Evolutionary conservation across 805 yeast species (phyloP).

Genomic region (Myxozyma geophila): DNA sequence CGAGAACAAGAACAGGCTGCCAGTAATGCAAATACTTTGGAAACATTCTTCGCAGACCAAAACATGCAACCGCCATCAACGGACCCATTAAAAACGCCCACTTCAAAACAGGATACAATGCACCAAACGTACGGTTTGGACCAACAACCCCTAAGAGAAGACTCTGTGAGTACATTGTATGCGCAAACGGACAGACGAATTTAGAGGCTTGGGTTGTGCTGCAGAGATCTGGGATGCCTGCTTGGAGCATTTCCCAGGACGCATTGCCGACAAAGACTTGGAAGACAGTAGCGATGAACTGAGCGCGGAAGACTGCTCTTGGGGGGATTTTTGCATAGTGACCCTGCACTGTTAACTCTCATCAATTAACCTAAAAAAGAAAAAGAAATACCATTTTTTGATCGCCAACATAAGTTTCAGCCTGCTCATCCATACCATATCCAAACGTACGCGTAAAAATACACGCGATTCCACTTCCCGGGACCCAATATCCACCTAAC

Average conservation of each 20-base stretch:
- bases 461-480: constrained; percentile 64
- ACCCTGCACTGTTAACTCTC: constrained; percentile 35
- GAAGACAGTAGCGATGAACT: constrained; percentile 51
- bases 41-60: constrained; percentile 37
- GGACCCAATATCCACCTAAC: constrained; percentile 65
- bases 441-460: constrained; percentile 66
- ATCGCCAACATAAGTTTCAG: constrained; percentile 58
- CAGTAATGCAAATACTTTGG: constrained; percentile 48
- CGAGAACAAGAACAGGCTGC: constrained; percentile 69
- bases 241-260: constrained; percentile 48
- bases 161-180: constrained; percentile 58
- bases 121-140: constrained; percentile 61
- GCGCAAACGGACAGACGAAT: constrained; percentile 55
- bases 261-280: constrained; percentile 51
- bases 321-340: constrained; percentile 71
- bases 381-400: constrained; percentile 53
- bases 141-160: constrained; percentile 70
- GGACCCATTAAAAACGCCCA: constrained; percentile 69
- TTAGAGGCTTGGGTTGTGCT: constrained; percentile 48
- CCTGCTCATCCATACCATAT: constrained; percentile 58
- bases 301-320: constrained; percentile 60
- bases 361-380: not conserved
- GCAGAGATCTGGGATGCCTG: constrained; percentile 50
- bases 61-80: constrained; percentile 50
- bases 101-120: constrained; percentile 57